Conservation (phyloP, 352 stramenopile species). For the Thraustochytrium sp. region DNA sequence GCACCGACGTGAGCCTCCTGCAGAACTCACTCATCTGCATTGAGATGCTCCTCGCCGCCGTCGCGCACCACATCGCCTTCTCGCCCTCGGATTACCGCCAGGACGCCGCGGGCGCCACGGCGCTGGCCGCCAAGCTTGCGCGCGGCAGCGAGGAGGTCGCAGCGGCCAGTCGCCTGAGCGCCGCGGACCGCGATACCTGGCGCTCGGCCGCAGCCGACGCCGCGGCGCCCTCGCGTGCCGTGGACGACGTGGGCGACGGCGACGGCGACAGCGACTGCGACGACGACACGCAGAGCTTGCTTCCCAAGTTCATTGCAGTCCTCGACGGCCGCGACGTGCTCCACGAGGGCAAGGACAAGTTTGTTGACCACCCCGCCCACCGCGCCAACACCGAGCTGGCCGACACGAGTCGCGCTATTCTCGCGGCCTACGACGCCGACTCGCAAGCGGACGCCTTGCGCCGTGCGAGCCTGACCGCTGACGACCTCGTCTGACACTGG, state of each 20-base stretch:
- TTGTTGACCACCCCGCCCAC: not conserved
- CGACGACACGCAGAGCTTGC: not conserved
- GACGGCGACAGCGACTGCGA: not conserved
- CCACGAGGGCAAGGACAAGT: slow-evolving; percentile 5
- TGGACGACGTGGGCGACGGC: not conserved
- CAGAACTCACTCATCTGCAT: slow-evolving; percentile 98
- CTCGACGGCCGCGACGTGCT: slow-evolving; percentile 14
- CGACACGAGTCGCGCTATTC: too few species aligned
- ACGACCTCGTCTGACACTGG: too few species aligned
- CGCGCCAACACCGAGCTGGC: too few species aligned
- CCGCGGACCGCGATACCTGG: not conserved
- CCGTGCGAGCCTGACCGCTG: too few species aligned
- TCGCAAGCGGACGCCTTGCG: too few species aligned
- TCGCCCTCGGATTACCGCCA: slow-evolving; percentile 68
- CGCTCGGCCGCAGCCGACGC: not conserved
- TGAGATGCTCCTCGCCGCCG: slow-evolving; percentile 94
- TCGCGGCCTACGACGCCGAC: too few species aligned
- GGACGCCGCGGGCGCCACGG: not conserved
- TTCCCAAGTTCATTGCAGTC: slow-evolving; percentile 22
- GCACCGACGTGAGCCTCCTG: not conserved
- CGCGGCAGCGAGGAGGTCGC: not conserved
- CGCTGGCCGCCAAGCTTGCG: not conserved
- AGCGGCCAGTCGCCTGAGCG: not conserved
- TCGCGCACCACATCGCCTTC: slow-evolving; percentile 94
- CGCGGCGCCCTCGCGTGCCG: not conserved